Evolutionary conservation across 179 eudicot genomes (phyloP).

Genomic region (Beta corolliflora): DNA sequence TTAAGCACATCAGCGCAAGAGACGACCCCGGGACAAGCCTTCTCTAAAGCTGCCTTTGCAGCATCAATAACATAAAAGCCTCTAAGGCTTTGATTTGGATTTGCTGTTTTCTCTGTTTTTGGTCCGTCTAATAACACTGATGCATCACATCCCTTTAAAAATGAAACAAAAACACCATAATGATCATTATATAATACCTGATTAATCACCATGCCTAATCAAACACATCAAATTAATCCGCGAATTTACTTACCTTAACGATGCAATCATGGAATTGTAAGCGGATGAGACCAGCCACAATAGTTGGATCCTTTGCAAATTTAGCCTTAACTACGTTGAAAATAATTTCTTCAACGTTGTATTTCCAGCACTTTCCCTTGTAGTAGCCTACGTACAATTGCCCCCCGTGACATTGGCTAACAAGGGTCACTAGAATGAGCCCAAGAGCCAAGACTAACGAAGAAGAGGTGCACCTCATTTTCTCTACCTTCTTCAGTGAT

Average conservation of each 20-base stretch:
- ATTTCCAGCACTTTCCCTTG: slow-evolving; percentile 22
- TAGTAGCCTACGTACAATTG: slow-evolving; percentile 23
- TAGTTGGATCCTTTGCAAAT: neutral
- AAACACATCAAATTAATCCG: neutral
- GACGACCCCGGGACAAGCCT: slow-evolving; percentile 43
- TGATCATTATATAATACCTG: neutral
- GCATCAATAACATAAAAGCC: slow-evolving; percentile 36
- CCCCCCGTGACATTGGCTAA: slow-evolving; percentile 20
- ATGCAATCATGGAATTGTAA: slow-evolving; percentile 29
- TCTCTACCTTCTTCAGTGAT: neutral
- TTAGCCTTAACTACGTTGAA: slow-evolving; percentile 17
- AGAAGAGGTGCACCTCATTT: slow-evolving; percentile 23
- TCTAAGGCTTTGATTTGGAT: slow-evolving; percentile 28
- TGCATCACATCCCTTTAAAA: slow-evolving; percentile 42
- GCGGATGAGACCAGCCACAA: slow-evolving; percentile 28
- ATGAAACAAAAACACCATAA: neutral
- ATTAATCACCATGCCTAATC: neutral
- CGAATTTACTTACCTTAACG: slow-evolving; percentile 19
- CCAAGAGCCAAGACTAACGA: slow-evolving; percentile 2
- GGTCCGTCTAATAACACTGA: slow-evolving; percentile 38
- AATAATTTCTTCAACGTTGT: slow-evolving; percentile 21
- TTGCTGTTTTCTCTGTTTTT: slow-evolving; percentile 30
- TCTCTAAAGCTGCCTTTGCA: slow-evolving; percentile 36
- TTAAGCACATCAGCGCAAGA: slow-evolving; percentile 48
- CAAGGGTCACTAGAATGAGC: slow-evolving; percentile 21